Conservation (phyloP, 495 filamentous ascomycete genomes). For the Margaritispora aquatica region DNA sequence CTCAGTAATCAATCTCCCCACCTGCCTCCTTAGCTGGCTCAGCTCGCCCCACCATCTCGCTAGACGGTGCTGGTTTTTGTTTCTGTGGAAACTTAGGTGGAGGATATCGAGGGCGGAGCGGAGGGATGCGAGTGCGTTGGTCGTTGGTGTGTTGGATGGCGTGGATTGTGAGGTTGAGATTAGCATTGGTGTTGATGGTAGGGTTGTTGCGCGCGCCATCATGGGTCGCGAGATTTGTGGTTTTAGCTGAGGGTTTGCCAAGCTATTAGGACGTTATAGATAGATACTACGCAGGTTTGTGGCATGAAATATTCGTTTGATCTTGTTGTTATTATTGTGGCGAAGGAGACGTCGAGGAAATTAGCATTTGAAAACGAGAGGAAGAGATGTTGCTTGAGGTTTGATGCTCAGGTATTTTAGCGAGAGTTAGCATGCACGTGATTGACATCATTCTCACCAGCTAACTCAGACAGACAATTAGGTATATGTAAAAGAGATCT, state of each 20-base stretch:
- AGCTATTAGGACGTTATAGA: no score
- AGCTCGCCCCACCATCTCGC: constrained; percentile 70
- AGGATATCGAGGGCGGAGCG: constrained; percentile 39
- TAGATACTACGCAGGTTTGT: no score
- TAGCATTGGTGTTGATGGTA: no score
- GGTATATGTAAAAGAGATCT: no score
- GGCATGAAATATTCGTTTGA: background rate
- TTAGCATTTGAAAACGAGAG: no score
- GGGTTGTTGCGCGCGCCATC: no score
- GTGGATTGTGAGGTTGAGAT: no score
- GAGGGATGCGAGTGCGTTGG: background rate
- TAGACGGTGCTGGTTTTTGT: constrained; percentile 72
- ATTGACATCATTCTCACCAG: no score
- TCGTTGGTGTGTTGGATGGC: background rate
- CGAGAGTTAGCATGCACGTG: background rate
- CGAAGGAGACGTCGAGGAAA: no score
- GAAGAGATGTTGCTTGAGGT: background rate
- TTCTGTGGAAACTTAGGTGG: constrained; percentile 64
- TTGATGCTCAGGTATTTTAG: background rate
- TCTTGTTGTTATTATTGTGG: background rate
- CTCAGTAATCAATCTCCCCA: constrained; percentile 43
- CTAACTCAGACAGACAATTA: no score
- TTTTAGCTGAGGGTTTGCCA: no score
- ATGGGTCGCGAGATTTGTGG: no score
- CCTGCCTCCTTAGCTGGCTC: constrained; percentile 55